phyloP scores from a whole-genome alignment of 2,329 filamentous ascomycete genomes.

The Drechslera avenae region DNA sequence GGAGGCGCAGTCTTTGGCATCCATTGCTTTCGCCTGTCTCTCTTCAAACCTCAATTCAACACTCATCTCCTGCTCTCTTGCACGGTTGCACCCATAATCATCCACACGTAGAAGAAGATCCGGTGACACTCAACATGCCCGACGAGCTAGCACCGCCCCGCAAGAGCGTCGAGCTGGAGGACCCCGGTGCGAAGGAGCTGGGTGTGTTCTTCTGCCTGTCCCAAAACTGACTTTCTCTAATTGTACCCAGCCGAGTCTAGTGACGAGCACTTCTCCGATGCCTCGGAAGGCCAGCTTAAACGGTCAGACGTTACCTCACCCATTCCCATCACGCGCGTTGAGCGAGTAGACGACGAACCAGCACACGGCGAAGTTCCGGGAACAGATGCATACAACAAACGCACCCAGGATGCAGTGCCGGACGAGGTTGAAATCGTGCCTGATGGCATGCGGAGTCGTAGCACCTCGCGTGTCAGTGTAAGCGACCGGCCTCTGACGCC shows the following conservation, averaged over 20 bases:
- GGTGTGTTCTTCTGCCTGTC: slow-evolving; percentile 48
- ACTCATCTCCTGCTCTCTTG: not conserved
- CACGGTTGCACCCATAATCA: not conserved
- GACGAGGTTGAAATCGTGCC: slow-evolving; percentile 66
- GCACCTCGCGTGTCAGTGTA: slow-evolving; percentile 48
- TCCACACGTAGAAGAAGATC: not conserved
- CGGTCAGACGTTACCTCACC: slow-evolving; percentile 56
- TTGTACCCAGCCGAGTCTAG: slow-evolving; percentile 49
- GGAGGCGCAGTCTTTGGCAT: slow-evolving; percentile 24
- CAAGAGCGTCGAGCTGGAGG: slow-evolving; percentile 61
- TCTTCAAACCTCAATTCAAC: not conserved
- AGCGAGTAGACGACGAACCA: slow-evolving; percentile 64
- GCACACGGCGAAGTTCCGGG: slow-evolving; percentile 67
- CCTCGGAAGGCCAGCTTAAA: slow-evolving; percentile 60
- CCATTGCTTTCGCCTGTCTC: not conserved
- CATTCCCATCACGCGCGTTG: slow-evolving; percentile 66
- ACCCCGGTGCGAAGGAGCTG: slow-evolving; percentile 62
- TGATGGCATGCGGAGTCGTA: slow-evolving; percentile 47
- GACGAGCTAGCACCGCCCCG: slow-evolving; percentile 59
- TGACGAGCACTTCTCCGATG: slow-evolving; percentile 70
- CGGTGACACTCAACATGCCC: slow-evolving; percentile 35
- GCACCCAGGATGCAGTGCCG: slow-evolving; percentile 64
- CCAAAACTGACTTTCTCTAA: slow-evolving; percentile 13
- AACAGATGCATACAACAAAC: slow-evolving; percentile 63
- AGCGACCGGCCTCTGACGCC: slow-evolving; percentile 57